Percentiles rank a stretch among this genome's conserved stretches.
These are phyloP conservation scores for Fraxinus latifolia DNA, from an alignment of 305 asterid genomes.

Conservation along the genomic window DNA sequence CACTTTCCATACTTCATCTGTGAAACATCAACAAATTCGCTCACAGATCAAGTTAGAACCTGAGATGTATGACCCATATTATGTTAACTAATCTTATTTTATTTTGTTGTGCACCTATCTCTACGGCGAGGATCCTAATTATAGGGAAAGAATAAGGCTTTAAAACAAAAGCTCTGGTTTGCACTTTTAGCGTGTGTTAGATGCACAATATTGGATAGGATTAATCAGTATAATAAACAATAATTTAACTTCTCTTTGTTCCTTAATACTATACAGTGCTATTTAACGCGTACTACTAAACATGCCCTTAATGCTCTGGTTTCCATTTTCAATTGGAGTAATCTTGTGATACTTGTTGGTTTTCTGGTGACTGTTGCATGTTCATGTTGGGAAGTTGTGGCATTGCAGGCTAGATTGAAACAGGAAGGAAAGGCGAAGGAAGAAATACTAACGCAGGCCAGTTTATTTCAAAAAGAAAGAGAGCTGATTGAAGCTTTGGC, in stretches of 20 bases:
- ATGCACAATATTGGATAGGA: neutral
- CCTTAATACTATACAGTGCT: neutral
- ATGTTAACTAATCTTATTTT: neutral
- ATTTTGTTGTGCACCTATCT: neutral
- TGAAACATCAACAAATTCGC: neutral
- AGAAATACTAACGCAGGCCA: constrained; percentile 52
- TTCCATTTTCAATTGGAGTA: neutral
- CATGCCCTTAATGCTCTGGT: neutral
- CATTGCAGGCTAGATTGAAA: constrained; percentile 58
- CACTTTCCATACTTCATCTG: neutral
- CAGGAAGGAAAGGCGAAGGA: constrained; percentile 53
- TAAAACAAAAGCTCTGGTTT: constrained; percentile 3
- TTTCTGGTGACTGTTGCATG: constrained; percentile 14
- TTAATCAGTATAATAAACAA: neutral
- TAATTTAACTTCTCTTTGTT: neutral
- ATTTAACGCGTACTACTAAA: neutral
- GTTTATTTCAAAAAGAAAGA: constrained; percentile 50
- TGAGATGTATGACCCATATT: neutral
- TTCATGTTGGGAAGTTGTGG: constrained; percentile 24
- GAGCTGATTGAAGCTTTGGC: constrained; percentile 61
- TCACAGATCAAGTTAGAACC: neutral
- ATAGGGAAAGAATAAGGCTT: neutral
- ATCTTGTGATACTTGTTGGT: neutral
- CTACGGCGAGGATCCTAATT: neutral
- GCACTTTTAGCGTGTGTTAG: neutral